phyloP scores from a whole-genome alignment of 768 basidiomycete genomes.

The Tephrocybe sp. region DNA sequence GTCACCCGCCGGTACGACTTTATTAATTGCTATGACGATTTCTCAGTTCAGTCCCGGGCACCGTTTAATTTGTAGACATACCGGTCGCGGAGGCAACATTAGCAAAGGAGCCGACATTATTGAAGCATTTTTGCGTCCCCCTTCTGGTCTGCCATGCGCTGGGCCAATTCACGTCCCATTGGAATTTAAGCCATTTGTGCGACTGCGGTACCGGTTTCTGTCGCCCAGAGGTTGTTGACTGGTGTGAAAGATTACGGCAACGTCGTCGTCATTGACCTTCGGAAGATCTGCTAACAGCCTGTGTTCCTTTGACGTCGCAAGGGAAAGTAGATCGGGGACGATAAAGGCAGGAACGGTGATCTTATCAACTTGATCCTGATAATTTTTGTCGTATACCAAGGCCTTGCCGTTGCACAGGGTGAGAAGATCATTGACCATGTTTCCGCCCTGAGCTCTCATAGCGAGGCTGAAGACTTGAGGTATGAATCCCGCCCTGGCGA shows the following conservation, averaged over 20 bases:
- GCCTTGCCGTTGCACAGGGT: not conserved
- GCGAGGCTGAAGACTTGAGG: not conserved
- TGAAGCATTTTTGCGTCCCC: not conserved
- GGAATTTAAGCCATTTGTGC: constrained; percentile 1
- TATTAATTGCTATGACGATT: not conserved
- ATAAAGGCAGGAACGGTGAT: not conserved
- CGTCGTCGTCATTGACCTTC: not conserved
- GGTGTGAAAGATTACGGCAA: constrained; percentile 2
- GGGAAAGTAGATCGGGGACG: not conserved
- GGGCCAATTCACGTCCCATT: constrained; percentile 1
- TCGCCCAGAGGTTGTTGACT: not conserved
- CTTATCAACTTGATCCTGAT: not conserved
- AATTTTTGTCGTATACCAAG: not conserved
- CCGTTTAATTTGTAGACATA: not conserved
- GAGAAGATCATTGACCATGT: not conserved
- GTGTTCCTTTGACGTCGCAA: not conserved
- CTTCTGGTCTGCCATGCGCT: constrained; percentile 2
- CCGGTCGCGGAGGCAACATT: not conserved
- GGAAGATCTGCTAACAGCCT: not conserved
- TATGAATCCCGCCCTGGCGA: not conserved
- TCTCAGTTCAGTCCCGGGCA: not conserved
- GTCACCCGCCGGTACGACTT: not conserved
- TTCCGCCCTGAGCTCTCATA: not conserved
- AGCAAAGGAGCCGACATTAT: constrained; percentile 3
- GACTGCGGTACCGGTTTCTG: not conserved